phyloP scores from a whole-genome alignment of 2,329 filamentous ascomycete species.

The Trichoderma lentiforme region DNA sequence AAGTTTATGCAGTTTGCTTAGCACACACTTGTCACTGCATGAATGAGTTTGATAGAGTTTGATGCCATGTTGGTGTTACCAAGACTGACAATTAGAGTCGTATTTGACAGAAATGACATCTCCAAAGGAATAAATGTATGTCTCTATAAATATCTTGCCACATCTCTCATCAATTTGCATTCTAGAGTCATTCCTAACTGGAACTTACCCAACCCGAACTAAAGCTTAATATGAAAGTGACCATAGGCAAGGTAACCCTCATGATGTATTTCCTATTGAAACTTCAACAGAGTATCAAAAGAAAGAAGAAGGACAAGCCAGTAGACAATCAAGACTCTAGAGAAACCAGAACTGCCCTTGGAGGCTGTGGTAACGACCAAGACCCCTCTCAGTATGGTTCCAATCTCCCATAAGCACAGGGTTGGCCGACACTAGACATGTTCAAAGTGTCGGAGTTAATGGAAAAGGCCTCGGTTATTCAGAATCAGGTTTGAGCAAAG shows the following conservation, averaged over 20 bases:
- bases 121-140: fast-evolving
- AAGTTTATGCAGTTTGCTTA: not conserved
- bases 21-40: not conserved
- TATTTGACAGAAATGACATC: not conserved
- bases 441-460: not conserved
- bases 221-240: not conserved
- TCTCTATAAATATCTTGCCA: not conserved
- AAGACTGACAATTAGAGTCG: not conserved
- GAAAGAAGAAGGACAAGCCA: not conserved
- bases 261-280: not conserved
- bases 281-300: not conserved
- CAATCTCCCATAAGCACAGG: not conserved
- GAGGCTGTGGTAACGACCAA: not conserved
- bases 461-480: not conserved
- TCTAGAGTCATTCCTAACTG: not conserved
- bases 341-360: not conserved
- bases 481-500: not conserved
- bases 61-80: not conserved
- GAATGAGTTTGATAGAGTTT: not conserved
- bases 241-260: not conserved
- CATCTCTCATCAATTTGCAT: not conserved
- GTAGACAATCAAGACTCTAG: not conserved
- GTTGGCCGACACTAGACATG: not conserved
- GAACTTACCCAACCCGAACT: not conserved
- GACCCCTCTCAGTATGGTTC: not conserved